A percentile compares a stretch with the other conserved stretches of the same genome.
These are phyloP conservation scores for Solanum pennellii DNA, from an alignment of 257 asterid genomes.

Conservation along the genomic window DNA sequence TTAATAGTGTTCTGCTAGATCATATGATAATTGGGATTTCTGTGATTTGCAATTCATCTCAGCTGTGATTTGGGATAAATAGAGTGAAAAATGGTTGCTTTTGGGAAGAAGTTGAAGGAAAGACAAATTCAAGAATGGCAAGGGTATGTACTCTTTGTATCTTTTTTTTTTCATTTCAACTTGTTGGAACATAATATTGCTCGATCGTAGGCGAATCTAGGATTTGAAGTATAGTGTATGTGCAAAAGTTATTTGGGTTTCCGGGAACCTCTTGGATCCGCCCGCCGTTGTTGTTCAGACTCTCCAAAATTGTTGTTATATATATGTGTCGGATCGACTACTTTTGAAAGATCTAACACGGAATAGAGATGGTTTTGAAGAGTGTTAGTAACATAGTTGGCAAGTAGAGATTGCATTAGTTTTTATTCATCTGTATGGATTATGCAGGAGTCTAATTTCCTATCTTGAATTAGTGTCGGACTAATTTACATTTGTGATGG, in stretches of 20 bases:
- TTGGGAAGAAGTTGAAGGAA: conserved; percentile 2
- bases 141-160: neutral
- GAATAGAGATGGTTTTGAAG: neutral
- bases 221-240: neutral
- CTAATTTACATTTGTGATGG: no score
- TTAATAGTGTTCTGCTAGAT: neutral
- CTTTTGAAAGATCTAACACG: neutral
- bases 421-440: neutral
- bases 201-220: neutral
- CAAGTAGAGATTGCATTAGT: neutral
- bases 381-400: neutral
- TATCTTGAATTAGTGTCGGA: neutral
- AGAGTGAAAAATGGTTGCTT: neutral
- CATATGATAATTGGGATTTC: neutral
- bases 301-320: neutral
- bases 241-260: no score
- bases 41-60: neutral
- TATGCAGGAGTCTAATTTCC: neutral
- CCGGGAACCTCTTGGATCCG: no score
- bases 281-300: neutral
- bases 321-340: neutral
- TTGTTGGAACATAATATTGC: neutral
- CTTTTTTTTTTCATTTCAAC: neutral
- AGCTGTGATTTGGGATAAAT: neutral
- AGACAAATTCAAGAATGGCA: neutral